Percentiles rank a stretch among this genome's conserved stretches.
Evolutionary conservation across 768 basidiomycete species (phyloP).

Genomic region (Podaxis sp.): DNA sequence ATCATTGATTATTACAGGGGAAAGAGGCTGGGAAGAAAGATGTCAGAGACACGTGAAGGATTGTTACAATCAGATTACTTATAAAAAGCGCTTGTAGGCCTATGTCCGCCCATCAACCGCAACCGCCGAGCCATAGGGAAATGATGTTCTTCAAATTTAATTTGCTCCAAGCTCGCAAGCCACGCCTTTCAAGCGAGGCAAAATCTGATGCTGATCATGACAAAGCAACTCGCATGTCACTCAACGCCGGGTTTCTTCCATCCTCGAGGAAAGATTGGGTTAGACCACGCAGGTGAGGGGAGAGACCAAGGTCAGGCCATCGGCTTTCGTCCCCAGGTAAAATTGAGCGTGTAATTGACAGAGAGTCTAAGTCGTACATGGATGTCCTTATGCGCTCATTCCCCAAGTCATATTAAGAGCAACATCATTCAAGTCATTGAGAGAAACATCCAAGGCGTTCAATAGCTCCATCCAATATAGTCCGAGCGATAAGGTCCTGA

Average conservation of each 20-base stretch:
- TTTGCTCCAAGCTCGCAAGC: neutral
- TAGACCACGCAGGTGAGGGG: neutral
- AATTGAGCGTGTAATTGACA: neutral
- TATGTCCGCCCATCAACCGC: conserved; percentile 4
- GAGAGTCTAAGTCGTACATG: neutral
- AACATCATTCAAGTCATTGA: too few species aligned
- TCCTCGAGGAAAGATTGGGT: neutral
- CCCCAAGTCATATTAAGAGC: too few species aligned
- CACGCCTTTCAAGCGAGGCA: neutral
- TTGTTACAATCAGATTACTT: neutral
- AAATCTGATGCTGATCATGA: neutral
- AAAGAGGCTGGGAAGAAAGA: neutral
- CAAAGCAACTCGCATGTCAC: neutral
- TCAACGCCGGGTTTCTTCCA: neutral
- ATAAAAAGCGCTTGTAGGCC: neutral
- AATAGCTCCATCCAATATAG: too few species aligned
- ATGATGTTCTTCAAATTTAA: neutral
- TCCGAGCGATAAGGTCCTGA: too few species aligned
- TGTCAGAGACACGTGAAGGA: conserved; percentile 5
- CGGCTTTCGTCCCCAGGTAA: neutral
- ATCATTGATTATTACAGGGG: neutral
- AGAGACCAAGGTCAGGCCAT: neutral
- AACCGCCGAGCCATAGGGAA: neutral
- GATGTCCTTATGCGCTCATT: neutral
- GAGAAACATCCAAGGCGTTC: too few species aligned